These are phyloP conservation scores for Polyporus arcularius DNA, from an alignment of 768 basidiomycete genomes.

Conservation along the genomic window DNA sequence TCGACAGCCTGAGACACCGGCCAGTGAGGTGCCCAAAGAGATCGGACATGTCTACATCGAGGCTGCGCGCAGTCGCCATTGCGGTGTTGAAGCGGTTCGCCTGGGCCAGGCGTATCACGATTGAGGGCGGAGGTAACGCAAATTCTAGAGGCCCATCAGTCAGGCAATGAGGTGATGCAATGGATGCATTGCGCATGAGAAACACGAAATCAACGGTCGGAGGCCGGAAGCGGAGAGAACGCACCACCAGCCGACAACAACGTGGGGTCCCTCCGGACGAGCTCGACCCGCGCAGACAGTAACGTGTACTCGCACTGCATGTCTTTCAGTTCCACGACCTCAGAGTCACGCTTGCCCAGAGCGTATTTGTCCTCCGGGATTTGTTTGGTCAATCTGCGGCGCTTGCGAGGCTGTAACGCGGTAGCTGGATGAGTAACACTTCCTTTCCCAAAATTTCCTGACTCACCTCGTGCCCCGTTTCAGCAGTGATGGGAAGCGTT, in stretches of 20 bases:
- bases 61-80: conserved; percentile 69
- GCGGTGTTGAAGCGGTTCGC: conserved; percentile 79
- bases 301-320: conserved; percentile 78
- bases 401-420: conserved; percentile 58
- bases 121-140: conserved; percentile 54
- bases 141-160: conserved; percentile 38
- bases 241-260: conserved; percentile 66
- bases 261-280: conserved; percentile 66
- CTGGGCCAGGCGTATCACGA: conserved; percentile 79
- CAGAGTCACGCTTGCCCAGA: conserved; percentile 63
- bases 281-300: conserved; percentile 74
- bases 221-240: conserved; percentile 25
- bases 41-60: conserved; percentile 86
- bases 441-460: conserved; percentile 13
- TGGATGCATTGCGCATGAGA: background rate
- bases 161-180: background rate
- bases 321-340: conserved; percentile 79
- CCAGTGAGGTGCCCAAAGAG: conserved; percentile 75
- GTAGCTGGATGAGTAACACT: conserved; percentile 14
- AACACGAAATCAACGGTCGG: conserved; percentile 1
- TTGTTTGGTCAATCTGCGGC: conserved; percentile 67
- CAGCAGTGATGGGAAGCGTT: conserved; percentile 56
- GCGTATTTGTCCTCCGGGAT: conserved; percentile 78
- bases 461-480: conserved; percentile 47
- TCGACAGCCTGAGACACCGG: conserved; percentile 77